Evolutionary conservation across 805 yeast species (phyloP).

Genomic region (Spencermartinsiella europaea): DNA sequence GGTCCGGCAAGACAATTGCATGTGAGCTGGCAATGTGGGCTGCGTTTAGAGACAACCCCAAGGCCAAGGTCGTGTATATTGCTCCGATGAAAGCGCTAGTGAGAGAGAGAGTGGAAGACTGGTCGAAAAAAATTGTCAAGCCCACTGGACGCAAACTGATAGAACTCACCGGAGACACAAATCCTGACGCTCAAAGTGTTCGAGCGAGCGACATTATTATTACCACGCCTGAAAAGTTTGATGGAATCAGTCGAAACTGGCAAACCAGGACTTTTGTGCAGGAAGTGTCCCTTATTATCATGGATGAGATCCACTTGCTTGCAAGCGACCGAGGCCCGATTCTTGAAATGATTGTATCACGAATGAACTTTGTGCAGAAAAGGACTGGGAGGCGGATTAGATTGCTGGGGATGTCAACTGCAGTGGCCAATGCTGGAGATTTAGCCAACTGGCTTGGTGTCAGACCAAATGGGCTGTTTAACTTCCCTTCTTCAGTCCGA

Average conservation of each 20-base stretch:
- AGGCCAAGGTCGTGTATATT: slow-evolving; percentile 74
- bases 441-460: slow-evolving; percentile 84
- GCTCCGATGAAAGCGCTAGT: slow-evolving; percentile 90
- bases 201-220: slow-evolving; percentile 67
- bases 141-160: slow-evolving; percentile 47
- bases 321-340: slow-evolving; percentile 87
- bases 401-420: slow-evolving; percentile 75
- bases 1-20: slow-evolving; percentile 96
- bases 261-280: slow-evolving; percentile 72
- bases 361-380: slow-evolving; percentile 55
- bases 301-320: slow-evolving; percentile 81
- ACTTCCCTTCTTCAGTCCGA: slow-evolving; percentile 75
- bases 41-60: slow-evolving; percentile 78
- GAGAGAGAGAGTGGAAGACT: slow-evolving; percentile 76
- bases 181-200: slow-evolving; percentile 65
- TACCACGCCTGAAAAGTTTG: slow-evolving; percentile 83
- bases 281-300: slow-evolving; percentile 65
- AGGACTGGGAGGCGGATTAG: slow-evolving; percentile 58
- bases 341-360: slow-evolving; percentile 82
- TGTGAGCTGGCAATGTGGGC: slow-evolving; percentile 98
- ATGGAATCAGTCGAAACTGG: slow-evolving; percentile 85
- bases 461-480: slow-evolving; percentile 57
- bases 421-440: slow-evolving; percentile 79
- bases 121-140: slow-evolving; percentile 44
- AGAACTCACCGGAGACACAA: slow-evolving; percentile 78